Percentiles rank a stretch among this genome's conserved stretches.
Conservation (phyloP, 1,284 basidiomycete species). For the Ganoderma resinaceum region DNA sequence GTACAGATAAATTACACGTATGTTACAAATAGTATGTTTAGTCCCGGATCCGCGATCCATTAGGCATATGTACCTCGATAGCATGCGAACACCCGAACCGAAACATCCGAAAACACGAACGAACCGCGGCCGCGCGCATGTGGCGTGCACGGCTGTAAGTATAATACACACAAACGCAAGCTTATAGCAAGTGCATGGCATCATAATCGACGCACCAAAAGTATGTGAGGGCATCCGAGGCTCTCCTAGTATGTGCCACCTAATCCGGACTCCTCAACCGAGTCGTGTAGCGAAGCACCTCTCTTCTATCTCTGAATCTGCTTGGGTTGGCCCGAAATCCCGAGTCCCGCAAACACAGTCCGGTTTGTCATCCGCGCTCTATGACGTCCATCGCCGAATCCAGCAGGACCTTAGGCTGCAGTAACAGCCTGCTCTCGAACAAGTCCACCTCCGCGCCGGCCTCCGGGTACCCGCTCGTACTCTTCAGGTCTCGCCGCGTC, state of each 20-base stretch:
- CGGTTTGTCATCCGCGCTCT: slow-evolving; percentile 31
- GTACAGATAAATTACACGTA: slow-evolving; percentile 31
- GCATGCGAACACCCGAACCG: slow-evolving; percentile 17
- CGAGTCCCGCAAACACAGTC: background rate
- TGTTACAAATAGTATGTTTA: slow-evolving; percentile 25
- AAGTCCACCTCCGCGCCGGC: slow-evolving; percentile 43
- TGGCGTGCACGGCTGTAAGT: background rate
- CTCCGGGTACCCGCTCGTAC: slow-evolving; percentile 23
- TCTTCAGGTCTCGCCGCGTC: slow-evolving; percentile 50
- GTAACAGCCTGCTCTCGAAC: slow-evolving; percentile 65
- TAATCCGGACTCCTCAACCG: background rate
- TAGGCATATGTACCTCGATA: slow-evolving; percentile 8
- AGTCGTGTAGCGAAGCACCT: background rate
- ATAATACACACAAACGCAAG: background rate
- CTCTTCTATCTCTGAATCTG: background rate
- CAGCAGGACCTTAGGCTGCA: slow-evolving; percentile 75
- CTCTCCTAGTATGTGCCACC: slow-evolving; percentile 1
- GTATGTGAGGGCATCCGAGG: background rate
- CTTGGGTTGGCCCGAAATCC: background rate
- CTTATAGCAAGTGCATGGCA: background rate
- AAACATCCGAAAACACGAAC: background rate
- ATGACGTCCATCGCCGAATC: slow-evolving; percentile 68
- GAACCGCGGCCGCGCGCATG: background rate
- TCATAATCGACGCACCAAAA: slow-evolving; percentile 10
- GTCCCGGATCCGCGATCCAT: slow-evolving; percentile 20